Percentiles rank a stretch among this genome's conserved stretches.
Evolutionary conservation across 495 filamentous ascomycete genomes (phyloP).

Genomic region (Elaphomyces granulatus): DNA sequence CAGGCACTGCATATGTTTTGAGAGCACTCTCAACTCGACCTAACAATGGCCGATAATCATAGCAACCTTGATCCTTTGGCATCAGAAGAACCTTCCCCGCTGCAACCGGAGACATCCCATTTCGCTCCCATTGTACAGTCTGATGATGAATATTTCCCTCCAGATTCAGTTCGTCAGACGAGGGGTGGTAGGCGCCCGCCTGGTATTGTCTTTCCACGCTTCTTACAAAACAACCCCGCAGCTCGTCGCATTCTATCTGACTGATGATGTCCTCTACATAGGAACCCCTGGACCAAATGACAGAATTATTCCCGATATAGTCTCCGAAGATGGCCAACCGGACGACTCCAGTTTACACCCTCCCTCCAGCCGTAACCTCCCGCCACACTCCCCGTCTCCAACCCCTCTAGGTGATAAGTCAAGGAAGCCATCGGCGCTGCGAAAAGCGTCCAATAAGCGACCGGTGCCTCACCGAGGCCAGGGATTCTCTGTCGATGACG

Average conservation of each 20-base stretch:
- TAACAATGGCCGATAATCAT: constrained; percentile 3
- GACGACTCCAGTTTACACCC: constrained; percentile 17
- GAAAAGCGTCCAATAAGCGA: constrained; percentile 59
- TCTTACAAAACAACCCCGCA: not conserved
- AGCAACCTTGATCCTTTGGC: not conserved
- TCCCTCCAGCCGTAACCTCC: constrained; percentile 19
- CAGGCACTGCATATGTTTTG: too few species aligned
- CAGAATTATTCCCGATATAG: constrained; percentile 13
- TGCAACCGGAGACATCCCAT: not conserved
- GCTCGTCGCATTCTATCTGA: not conserved
- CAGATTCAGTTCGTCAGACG: not conserved
- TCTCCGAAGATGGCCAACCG: constrained; percentile 19
- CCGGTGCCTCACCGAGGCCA: constrained; percentile 64
- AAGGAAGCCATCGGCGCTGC: constrained; percentile 57
- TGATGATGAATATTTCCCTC: not conserved
- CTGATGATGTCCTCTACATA: constrained; percentile 4
- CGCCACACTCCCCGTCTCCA: constrained; percentile 36
- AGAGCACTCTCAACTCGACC: too few species aligned
- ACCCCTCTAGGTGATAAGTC: constrained; percentile 40
- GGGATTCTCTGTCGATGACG: constrained; percentile 90
- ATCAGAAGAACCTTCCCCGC: not conserved
- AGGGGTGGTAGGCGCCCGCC: constrained; percentile 19
- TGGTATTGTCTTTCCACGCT: constrained; percentile 9
- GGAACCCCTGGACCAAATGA: constrained; percentile 27
- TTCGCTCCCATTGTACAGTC: constrained; percentile 1